phyloP scores from a whole-genome alignment of 306 rosid genomes.

The Quercus robur region DNA sequence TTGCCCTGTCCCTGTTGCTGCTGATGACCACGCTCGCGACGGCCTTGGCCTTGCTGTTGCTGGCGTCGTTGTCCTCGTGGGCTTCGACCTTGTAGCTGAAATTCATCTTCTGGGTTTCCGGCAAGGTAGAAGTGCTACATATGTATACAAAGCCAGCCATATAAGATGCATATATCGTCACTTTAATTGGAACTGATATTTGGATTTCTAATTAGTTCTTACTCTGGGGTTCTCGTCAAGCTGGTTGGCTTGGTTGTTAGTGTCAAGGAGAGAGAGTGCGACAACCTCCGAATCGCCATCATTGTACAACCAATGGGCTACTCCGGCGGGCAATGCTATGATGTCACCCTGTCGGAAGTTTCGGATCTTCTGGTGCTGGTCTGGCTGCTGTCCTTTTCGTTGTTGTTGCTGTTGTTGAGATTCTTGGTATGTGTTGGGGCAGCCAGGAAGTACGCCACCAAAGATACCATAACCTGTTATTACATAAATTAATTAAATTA shows the following conservation, averaged over 20 bases:
- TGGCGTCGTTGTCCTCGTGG: background rate
- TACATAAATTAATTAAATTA: background rate
- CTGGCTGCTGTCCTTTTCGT: background rate
- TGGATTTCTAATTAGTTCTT: background rate
- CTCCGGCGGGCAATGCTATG: slow-evolving; percentile 44
- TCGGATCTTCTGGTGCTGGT: slow-evolving; percentile 39
- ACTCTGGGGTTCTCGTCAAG: slow-evolving; percentile 66
- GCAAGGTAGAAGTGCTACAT: slow-evolving; percentile 60
- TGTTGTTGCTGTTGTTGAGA: slow-evolving; percentile 10
- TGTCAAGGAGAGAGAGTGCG: slow-evolving; percentile 40
- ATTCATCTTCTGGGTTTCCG: slow-evolving; percentile 8
- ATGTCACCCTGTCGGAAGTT: slow-evolving; percentile 34
- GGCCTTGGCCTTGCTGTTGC: background rate
- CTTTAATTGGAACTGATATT: background rate
- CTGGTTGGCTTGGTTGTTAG: slow-evolving; percentile 43
- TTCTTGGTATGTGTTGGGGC: slow-evolving; percentile 44
- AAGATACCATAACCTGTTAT: slow-evolving; percentile 34
- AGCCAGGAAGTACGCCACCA: slow-evolving; percentile 39
- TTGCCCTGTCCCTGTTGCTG: background rate
- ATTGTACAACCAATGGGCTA: slow-evolving; percentile 37
- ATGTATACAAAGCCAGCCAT: background rate
- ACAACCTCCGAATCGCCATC: slow-evolving; percentile 32
- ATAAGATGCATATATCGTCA: background rate
- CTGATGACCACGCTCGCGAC: too few species aligned
- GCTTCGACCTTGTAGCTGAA: slow-evolving; percentile 3